Evolutionary conservation across 371 early-diverging fungal species (phyloP).

Genomic region (Mortierella sp.): DNA sequence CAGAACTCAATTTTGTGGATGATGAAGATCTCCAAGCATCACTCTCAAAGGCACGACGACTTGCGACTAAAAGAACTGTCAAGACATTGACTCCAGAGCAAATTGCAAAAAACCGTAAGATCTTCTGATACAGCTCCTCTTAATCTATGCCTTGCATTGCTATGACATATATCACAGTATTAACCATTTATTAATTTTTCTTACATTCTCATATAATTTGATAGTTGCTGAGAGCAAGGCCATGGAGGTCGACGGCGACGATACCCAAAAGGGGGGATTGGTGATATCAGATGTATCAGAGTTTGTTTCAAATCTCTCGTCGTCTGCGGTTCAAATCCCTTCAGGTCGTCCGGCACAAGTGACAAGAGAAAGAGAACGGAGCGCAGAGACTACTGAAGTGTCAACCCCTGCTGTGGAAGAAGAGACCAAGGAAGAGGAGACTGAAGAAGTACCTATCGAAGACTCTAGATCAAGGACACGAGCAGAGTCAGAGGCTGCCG

Average conservation of each 20-base stretch:
- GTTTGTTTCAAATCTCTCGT: slow-evolving; percentile 76
- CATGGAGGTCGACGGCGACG: slow-evolving; percentile 47
- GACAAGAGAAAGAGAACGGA: slow-evolving; percentile 13
- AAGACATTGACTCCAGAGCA: slow-evolving; percentile 71
- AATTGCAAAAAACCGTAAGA: slow-evolving; percentile 61
- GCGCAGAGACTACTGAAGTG: background rate
- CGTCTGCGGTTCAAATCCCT: slow-evolving; percentile 56
- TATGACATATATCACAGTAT: too few relatives aligned
- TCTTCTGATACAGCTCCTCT: background rate
- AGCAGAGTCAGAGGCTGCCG: slow-evolving; percentile 60
- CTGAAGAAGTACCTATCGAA: slow-evolving; percentile 35
- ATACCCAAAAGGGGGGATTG: slow-evolving; percentile 28
- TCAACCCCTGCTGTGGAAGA: slow-evolving; percentile 22
- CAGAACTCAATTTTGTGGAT: slow-evolving; percentile 87
- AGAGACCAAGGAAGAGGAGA: slow-evolving; percentile 59
- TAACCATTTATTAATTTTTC: background rate
- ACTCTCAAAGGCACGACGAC: slow-evolving; percentile 79
- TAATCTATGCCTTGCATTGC: too few relatives aligned
- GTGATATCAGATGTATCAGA: slow-evolving; percentile 68
- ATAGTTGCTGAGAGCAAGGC: slow-evolving; percentile 59
- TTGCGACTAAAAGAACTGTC: slow-evolving; percentile 67
- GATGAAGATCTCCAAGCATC: slow-evolving; percentile 94
- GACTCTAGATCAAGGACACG: slow-evolving; percentile 30
- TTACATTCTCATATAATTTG: background rate
- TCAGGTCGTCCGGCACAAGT: slow-evolving; percentile 25